These are phyloP conservation scores for Plantago elongata DNA, from an alignment of 257 asterid species.

Conservation along the genomic window DNA sequence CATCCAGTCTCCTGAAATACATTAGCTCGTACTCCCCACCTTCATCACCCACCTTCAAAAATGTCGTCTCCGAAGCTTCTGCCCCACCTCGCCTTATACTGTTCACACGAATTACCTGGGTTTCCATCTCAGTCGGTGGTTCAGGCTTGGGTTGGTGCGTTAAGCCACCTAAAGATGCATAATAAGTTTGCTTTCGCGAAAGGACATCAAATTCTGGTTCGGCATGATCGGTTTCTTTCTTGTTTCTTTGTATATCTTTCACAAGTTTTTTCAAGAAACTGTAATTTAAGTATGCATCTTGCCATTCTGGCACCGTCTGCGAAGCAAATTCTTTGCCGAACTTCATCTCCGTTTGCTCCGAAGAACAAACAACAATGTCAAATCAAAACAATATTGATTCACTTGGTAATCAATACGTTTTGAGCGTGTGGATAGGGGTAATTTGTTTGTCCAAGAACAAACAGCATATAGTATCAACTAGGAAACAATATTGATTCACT, in stretches of 20 bases:
- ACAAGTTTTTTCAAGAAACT: conserved; percentile 24
- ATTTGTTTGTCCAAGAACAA: no score
- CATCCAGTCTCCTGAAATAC: conserved; percentile 35
- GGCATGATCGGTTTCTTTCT: conserved; percentile 4
- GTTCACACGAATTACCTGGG: conserved; percentile 17
- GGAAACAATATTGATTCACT: no score
- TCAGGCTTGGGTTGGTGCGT: conserved; percentile 9
- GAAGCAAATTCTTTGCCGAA: conserved; percentile 41
- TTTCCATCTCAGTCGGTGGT: conserved; percentile 14
- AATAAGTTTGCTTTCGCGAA: conserved; percentile 21
- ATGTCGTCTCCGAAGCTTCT: conserved; percentile 19
- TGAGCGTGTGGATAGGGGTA: no score
- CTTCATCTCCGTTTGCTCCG: conserved; percentile 24
- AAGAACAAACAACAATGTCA: no score
- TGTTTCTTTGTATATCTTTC: conserved; percentile 10
- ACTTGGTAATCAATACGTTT: no score
- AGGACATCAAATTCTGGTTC: conserved; percentile 8
- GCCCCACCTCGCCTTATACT: neutral
- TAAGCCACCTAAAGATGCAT: conserved; percentile 48
- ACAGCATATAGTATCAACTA: no score
- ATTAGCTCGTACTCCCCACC: conserved; percentile 34
- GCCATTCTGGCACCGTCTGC: conserved; percentile 55
- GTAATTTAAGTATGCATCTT: conserved; percentile 46
- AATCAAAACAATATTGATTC: no score
- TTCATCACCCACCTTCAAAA: conserved; percentile 16